Evolutionary conservation across 139 green algal species (phyloP).

Genomic region (Nannochloris sp.): DNA sequence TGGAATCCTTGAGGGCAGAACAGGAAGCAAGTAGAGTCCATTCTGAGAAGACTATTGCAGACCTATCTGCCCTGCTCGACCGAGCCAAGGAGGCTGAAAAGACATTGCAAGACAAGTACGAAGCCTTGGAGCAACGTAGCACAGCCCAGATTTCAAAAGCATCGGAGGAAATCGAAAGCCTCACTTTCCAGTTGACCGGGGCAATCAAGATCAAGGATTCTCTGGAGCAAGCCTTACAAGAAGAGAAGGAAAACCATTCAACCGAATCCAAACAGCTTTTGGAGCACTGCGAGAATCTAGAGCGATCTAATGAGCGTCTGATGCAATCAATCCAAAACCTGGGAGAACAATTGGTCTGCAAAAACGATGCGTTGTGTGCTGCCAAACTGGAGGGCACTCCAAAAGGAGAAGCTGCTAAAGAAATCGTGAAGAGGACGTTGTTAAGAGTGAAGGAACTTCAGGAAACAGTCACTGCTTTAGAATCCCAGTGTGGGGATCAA

Average conservation of each 20-base stretch:
- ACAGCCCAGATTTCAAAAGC: neutral
- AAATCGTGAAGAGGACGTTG: neutral
- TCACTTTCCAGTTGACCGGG: neutral
- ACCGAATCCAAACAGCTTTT: neutral
- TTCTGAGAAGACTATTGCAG: no score
- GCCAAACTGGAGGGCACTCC: neutral
- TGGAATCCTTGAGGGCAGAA: no score
- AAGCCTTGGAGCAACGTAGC: neutral
- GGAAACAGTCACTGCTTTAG: neutral
- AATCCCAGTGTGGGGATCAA: neutral
- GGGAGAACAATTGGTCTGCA: neutral
- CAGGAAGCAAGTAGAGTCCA: no score
- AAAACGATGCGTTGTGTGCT: neutral
- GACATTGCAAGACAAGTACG: neutral
- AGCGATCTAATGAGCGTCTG: neutral
- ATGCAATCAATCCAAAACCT: neutral
- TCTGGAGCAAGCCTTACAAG: neutral
- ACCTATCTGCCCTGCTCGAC: no score
- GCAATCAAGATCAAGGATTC: neutral
- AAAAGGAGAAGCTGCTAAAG: constrained; percentile 3
- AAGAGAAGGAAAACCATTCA: neutral
- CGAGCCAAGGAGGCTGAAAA: neutral
- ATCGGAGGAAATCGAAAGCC: neutral
- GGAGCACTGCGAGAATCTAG: neutral
- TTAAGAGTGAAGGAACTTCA: neutral